Evolutionary conservation across 2,329 filamentous ascomycete genomes (phyloP), one percentile per base, ranked within the genome.

Genomic region (Teratosphaeria pseudoeucalypti): DNA sequence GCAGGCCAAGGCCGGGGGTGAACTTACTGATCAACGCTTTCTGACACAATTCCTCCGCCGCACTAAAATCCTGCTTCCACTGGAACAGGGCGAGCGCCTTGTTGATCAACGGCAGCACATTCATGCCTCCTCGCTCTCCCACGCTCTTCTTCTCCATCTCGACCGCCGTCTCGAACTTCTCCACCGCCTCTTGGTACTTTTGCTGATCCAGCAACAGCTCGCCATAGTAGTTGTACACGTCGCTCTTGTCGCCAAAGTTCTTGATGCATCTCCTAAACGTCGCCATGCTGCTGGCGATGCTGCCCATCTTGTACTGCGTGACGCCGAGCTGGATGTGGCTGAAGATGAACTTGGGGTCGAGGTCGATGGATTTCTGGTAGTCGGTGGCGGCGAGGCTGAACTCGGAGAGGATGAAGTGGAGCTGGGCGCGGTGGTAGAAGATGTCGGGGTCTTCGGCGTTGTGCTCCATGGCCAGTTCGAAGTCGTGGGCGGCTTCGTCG

Each of bases 161-260:
- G 66, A 97, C 92, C n/a, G 94, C 94, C 29, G 87, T 94, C 74
- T 99, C 94, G 71, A 99, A 99, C 78, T 96, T 96, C 78, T 96
- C 89, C 64, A 99, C 91, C 29, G 94, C 94, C 74, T 99, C 92
- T 61, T 89, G 81, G 77, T 87, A 97, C 76, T 96, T 96, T 76
- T 90, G 87, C 80, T 97, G 94, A 79, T 99, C 94, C 58, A 99
- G 85, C 60, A 99, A 82, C 59, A 99, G 83, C 79, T 99, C 94
- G 70, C 94, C 94, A 71, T 96, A 97, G 83, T 99, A 99, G 82
- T 99, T 99, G 82, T 97, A 99, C 49, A 97, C 94, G 72, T 99
- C 94, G 6, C 92, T 92, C 11, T 95, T 90, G 73, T 92, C 89
- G 71, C 91, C 89, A 72, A 99, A 99, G 78, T 96, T 96, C 86